These are phyloP conservation scores for Spinellus fusiger DNA, from an alignment of 192 early-diverging fungal species.

Conservation along the genomic window DNA sequence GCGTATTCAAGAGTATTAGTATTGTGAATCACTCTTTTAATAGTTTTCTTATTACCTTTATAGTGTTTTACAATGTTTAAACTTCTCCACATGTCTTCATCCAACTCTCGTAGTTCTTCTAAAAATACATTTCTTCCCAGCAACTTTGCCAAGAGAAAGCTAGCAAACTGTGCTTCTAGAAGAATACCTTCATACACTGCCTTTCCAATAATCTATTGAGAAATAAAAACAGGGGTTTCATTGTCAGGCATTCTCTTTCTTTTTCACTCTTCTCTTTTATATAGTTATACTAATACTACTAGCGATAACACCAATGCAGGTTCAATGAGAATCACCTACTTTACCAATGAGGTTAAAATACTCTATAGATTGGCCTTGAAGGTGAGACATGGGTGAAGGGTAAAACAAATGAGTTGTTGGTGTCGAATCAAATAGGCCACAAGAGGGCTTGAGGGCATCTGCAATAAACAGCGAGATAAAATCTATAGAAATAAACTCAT, in stretches of 20 bases:
- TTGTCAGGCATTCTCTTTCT: too few species aligned
- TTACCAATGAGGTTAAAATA: constrained; percentile 53
- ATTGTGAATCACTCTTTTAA: neutral
- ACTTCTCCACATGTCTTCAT: constrained; percentile 47
- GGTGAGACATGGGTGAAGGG: constrained; percentile 38
- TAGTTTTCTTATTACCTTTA: constrained; percentile 26
- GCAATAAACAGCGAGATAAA: constrained; percentile 46
- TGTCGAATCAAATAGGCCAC: constrained; percentile 43
- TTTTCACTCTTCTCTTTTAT: too few species aligned
- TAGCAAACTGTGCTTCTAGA: constrained; percentile 55
- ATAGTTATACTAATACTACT: neutral
- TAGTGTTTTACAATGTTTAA: constrained; percentile 57
- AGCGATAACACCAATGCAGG: neutral
- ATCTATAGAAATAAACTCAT: constrained; percentile 16
- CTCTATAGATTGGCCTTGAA: constrained; percentile 28
- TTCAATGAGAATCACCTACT: constrained; percentile 7
- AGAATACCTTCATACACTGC: constrained; percentile 58
- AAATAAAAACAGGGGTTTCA: neutral
- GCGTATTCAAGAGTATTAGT: neutral
- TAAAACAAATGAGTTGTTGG: constrained; percentile 39
- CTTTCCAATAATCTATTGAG: constrained; percentile 43
- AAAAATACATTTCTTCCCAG: constrained; percentile 52
- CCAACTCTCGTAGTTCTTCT: constrained; percentile 49
- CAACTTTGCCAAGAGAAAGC: constrained; percentile 51
- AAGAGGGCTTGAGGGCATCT: constrained; percentile 49